phyloP scores from a whole-genome alignment of 169 alveolate genomes.

The Amoebophrya sp. region DNA sequence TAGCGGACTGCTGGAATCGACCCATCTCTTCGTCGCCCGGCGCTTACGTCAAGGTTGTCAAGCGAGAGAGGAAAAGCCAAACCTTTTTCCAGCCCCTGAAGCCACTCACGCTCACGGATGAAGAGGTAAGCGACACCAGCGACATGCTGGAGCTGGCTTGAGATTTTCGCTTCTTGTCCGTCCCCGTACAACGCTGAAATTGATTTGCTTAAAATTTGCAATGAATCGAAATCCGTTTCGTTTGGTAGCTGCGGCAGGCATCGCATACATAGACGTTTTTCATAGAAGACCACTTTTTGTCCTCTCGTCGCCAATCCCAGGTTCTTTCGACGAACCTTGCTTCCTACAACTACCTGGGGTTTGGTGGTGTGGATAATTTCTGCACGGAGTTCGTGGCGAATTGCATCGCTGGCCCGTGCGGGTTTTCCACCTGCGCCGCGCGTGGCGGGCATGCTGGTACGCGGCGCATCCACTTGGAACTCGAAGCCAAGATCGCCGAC shows the following conservation, averaged over 20 bases:
- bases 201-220: no score
- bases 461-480: conserved; percentile 5
- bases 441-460: neutral
- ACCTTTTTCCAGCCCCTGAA: neutral
- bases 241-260: no score
- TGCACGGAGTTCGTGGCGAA: conserved; percentile 2
- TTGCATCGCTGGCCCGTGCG: conserved; percentile 7
- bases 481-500: conserved; percentile 14
- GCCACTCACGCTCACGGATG: neutral
- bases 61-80: neutral
- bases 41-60: neutral
- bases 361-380: conserved; percentile 17
- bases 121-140: no score
- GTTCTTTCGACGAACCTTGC: conserved; percentile 6
- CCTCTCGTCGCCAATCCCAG: no score
- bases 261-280: no score
- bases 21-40: neutral
- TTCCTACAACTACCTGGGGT: conserved; percentile 13
- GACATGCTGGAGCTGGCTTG: no score
- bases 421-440: conserved; percentile 1
- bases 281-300: no score
- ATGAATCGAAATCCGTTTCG: no score
- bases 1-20: neutral
- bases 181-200: no score
- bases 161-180: no score